Evolutionary conservation across 352 stramenopile species (phyloP), one percentile per base, ranked within the genome.

Genomic region (Elongisporangium prolatum): DNA sequence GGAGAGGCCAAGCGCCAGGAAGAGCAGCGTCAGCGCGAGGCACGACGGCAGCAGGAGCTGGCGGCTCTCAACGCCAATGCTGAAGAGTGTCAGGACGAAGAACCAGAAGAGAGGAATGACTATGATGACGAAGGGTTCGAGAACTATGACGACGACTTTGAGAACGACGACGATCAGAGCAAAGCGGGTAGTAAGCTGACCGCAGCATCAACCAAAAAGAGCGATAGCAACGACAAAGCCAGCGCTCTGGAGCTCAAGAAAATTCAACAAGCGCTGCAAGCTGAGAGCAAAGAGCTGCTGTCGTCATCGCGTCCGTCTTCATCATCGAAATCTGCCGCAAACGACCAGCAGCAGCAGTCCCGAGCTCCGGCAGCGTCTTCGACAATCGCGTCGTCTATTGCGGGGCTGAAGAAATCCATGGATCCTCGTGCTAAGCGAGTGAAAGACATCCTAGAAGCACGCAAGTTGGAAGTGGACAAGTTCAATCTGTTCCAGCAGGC

Each of bases 71-170:
- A 89, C 56, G 81, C 81, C 6, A 91, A 91, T 53, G 81, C 78
- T 13, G 77, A 91, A 44, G 77, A 87, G 47, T 85, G 78, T 11
- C 77, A 88, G 38, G 81, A 82, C 20, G 73, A 91, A 69, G 81
- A 85, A 21, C 55, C 65, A 2, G 66, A 67, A 7, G 72, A 69
- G 21, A 44, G 60, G 1, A 59, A 80, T 13, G 80, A 86, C 3
- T 89, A 91, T 48, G 76, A 78, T 4, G 75, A 89, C 37, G 80
- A 90, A 6, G 80, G 66, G 1, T 91, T 89, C 67, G 75, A 85
- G 62, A 79, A 83, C 53, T 80, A 85, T 40, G 70, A 76, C 21
- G 81, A 86, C 50, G 78, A 88, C 50, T 80, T 82, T 58, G 73
- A 83, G 22, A 62, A 74, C 7, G 68, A 80, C 38, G 59, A 77